phyloP scores from a whole-genome alignment of 768 basidiomycete species.

The Gloeopeniophorella convolvens region DNA sequence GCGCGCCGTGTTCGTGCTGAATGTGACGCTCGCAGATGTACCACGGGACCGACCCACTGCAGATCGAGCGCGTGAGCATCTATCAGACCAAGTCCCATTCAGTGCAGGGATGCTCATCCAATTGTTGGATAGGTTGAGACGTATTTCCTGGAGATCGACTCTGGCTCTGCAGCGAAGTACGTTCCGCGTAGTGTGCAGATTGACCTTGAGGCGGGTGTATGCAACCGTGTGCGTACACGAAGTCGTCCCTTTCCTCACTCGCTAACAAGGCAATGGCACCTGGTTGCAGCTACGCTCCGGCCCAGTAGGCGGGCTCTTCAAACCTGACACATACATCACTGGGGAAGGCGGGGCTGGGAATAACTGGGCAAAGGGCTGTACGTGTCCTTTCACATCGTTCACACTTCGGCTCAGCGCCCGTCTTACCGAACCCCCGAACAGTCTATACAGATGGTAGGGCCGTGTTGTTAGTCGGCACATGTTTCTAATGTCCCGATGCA shows the following conservation, averaged over 20 bases:
- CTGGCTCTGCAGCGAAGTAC: slow-evolving; percentile 51
- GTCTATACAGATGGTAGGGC: slow-evolving; percentile 81
- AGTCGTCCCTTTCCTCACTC: neutral
- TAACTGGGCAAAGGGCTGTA: slow-evolving; percentile 95
- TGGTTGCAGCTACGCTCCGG: slow-evolving; percentile 57
- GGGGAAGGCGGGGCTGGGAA: slow-evolving; percentile 70
- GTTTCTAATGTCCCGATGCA: neutral
- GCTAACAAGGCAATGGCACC: neutral
- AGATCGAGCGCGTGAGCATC: slow-evolving; percentile 65
- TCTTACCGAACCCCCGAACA: slow-evolving; percentile 25
- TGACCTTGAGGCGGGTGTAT: slow-evolving; percentile 86
- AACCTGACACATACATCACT: slow-evolving; percentile 79
- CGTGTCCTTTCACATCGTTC: slow-evolving; percentile 28
- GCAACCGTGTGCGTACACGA: slow-evolving; percentile 54
- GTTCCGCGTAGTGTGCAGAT: slow-evolving; percentile 88
- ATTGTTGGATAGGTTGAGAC: slow-evolving; percentile 54
- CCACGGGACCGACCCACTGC: slow-evolving; percentile 63
- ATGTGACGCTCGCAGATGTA: slow-evolving; percentile 38
- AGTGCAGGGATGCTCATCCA: neutral
- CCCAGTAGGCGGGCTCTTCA: slow-evolving; percentile 66
- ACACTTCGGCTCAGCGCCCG: slow-evolving; percentile 19
- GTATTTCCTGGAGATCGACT: slow-evolving; percentile 70
- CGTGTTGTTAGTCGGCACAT: slow-evolving; percentile 1
- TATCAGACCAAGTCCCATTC: slow-evolving; percentile 4
- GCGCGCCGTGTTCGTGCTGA: neutral